Evolutionary conservation across 192 early-diverging fungal species (phyloP), one percentile per base, ranked within the genome.

Genomic region (Coemansia reversa): DNA sequence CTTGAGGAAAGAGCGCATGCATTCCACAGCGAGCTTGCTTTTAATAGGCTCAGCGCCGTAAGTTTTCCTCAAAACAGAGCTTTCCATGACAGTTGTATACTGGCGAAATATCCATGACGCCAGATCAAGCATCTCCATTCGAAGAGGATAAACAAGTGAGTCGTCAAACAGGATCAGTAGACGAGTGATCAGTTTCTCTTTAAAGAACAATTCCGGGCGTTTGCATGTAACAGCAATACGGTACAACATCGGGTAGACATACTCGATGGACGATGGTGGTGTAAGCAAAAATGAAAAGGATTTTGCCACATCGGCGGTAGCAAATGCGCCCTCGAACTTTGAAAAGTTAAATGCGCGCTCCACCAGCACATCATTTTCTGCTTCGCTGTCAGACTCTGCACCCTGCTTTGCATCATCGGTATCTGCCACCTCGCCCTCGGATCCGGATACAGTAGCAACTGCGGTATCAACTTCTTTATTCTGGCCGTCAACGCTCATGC

Each of bases 41-140:
- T 66, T 47, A 16, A 78, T 58, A 25, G 51, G 30, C 30, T 78
- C 75, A 2, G 75, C 62, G 63, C 69, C 69, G 65, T 66, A 78
- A 25, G 65, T 54, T 27, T 58, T 39, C 5, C 52, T 49, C 55
- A 78, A 25, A 0, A 60, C 62, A 0, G 75, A 70, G 23, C 70
- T 72, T 57, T 63, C 45, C 5, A 78, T 65, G 11, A 78, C 75
- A 18, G 63, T 70, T 22, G 70, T 39, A 25, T 79, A 79, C 69
- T 79, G 76, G 14, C 76, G 63, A 61, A 79, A 74, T 25, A 79
- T 79, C 76, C 76, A 79, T 7, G 68, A 59, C 0, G 59, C 67
- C 18, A 79, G 42, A 32, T 79, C 76, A 20, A 74, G 62, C 54
- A 70, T 62, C 56, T 79, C 72, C 0, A 51, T 33, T 23, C 61